Evolutionary conservation across 768 basidiomycete genomes (phyloP).

Genomic region (Kwoniella sp.): DNA sequence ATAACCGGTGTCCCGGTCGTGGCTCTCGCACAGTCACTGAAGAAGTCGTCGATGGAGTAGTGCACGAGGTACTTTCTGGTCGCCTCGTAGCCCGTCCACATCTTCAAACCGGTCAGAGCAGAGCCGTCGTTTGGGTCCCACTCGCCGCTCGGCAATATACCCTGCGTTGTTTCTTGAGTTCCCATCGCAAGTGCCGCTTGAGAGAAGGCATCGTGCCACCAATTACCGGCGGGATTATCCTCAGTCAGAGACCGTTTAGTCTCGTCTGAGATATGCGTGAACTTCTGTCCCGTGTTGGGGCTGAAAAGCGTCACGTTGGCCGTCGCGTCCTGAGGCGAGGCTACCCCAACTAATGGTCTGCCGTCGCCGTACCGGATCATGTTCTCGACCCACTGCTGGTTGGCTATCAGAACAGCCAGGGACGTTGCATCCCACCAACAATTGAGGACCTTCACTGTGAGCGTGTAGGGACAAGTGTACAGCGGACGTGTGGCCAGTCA

Average conservation of each 20-base stretch:
- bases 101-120: constrained; percentile 11
- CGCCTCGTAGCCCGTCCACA: constrained; percentile 20
- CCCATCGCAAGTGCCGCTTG: constrained; percentile 8
- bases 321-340: constrained; percentile 8
- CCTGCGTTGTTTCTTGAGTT: background rate
- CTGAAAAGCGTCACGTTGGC: constrained; percentile 24
- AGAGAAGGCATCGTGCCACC: constrained; percentile 28
- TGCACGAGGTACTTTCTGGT: background rate
- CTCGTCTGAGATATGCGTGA: constrained; percentile 4
- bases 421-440: constrained; percentile 42
- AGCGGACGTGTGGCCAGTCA: background rate
- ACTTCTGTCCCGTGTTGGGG: constrained; percentile 9
- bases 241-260: constrained; percentile 18
- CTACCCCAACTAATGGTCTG: constrained; percentile 16
- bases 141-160: constrained; percentile 2
- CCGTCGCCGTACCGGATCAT: constrained; percentile 32
- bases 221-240: constrained; percentile 21
- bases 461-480: background rate
- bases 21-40: constrained; percentile 1
- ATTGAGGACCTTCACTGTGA: constrained; percentile 30
- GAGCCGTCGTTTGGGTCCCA: constrained; percentile 19
- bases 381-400: constrained; percentile 30
- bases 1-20: constrained; percentile 15
- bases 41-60: constrained; percentile 20
- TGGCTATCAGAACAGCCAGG: constrained; percentile 31